phyloP scores from a whole-genome alignment of 257 asterid genomes.

The Catharanthus roseus region DNA sequence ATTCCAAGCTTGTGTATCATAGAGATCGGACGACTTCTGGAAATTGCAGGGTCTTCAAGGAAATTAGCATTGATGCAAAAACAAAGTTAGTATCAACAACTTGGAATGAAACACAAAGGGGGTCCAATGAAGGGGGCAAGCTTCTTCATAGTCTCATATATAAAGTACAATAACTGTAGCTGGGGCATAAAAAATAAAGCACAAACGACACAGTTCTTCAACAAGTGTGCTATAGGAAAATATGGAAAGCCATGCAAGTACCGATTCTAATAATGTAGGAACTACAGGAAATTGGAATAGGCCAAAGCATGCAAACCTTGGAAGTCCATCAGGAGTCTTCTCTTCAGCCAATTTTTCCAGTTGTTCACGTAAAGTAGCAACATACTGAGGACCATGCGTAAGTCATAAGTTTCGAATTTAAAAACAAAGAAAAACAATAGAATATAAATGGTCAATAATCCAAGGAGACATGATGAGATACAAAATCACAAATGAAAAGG shows the following conservation, averaged over 20 bases:
- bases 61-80: not conserved
- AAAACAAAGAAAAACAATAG: not conserved
- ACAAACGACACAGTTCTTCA: not conserved
- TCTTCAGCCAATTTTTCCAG: constrained; percentile 85
- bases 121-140: not conserved
- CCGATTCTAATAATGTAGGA: not conserved
- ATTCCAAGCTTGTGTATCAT: not conserved
- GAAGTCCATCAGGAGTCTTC: constrained; percentile 68
- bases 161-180: not conserved
- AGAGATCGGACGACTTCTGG: not conserved
- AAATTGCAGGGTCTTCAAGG: not conserved
- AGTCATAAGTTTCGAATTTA: not conserved
- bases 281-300: not conserved
- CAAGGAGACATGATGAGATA: not conserved
- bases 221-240: not conserved
- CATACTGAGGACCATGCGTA: constrained; percentile 51
- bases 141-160: not conserved
- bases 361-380: constrained; percentile 78
- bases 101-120: not conserved
- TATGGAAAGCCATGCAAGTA: not conserved
- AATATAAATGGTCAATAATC: not conserved
- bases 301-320: constrained; percentile 48
- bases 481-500: not conserved
- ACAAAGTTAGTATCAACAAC: no score
- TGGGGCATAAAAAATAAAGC: not conserved